Evolutionary conservation across 805 yeast species (phyloP), one percentile per base, ranked within the genome.

Genomic region (Candida khao-thaluensis): DNA sequence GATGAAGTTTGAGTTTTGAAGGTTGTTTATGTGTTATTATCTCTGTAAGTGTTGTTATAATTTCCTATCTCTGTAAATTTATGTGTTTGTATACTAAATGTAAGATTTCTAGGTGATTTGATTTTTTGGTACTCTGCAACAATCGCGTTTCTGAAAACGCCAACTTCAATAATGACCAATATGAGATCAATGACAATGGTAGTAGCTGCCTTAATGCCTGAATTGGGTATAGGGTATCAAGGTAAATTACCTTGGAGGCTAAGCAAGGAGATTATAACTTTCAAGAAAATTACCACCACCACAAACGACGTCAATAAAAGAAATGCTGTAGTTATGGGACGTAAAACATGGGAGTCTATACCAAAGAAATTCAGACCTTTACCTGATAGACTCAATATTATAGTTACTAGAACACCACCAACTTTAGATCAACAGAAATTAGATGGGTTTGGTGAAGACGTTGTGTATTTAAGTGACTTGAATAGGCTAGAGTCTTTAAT

Each of bases 311-410:
- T 17, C 5, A 57, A 63, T 27, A 40, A 42, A 17, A 44, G 56
- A 20, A 87, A 88, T 56, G 95, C 86, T 0, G 98, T 93, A 10
- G 72, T 93, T 3, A 93, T 93, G 99, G 99, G 99, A 10, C 74
- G 97, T 43, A 85, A 81, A 55, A 91, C 98, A 2, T 93, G 97
- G 95, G 93, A 89, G 22, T 85, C 95, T 6, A 90, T 93, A 22
- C 98, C 99, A 0, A 45, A 62, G 1, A 81, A 74, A 56, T 93
- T 88, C 63, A 70, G 95, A 45, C 99, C 99, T 0, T 69, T 93
- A 31, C 81, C 82, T 2, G 77, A 71, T 35, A 72, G 99, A 41
- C 41, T 79, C 18, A 93, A 93, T 58, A 78, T 89, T 10, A 79
- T 93, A 0, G 63, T 93, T 8, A 83, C 95, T 17, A 63, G 89